Evolutionary conservation across 352 stramenopile species (phyloP).

Genomic region (Blastocystis hominis): DNA sequence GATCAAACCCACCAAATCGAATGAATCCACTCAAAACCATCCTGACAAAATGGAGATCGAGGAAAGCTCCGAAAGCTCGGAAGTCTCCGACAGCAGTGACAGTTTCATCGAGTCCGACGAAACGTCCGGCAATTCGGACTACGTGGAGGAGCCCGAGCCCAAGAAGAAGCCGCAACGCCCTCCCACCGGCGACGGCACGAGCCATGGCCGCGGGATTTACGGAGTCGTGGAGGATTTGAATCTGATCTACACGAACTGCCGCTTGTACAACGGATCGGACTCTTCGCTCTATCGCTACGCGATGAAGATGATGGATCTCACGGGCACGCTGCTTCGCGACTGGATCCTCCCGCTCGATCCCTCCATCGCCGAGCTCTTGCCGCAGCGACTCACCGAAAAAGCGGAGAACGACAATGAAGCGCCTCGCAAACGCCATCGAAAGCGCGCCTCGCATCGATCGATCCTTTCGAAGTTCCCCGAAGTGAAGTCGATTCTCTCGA

Average conservation of each 20-base stretch:
- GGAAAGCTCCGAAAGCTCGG: not conserved
- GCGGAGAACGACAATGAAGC: not conserved
- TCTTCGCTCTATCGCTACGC: conserved; percentile 64
- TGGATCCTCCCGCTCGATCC: conserved; percentile 30
- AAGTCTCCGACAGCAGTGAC: not conserved
- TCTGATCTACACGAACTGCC: conserved; percentile 74
- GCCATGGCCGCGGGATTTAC: conserved; percentile 66
- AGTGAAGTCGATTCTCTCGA: not conserved
- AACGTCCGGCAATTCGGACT: not conserved
- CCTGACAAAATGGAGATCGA: not conserved
- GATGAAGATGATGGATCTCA: conserved; percentile 27
- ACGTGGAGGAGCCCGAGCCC: too few species aligned
- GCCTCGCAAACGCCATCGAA: not conserved
- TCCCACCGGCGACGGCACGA: too few species aligned
- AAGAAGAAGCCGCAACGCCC: too few species aligned
- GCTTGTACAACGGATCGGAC: conserved; percentile 70
- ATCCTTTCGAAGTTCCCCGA: not conserved
- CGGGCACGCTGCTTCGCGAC: not conserved
- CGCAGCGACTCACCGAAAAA: not conserved
- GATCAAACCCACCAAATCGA: too few species aligned
- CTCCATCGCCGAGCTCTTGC: not conserved
- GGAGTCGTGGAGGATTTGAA: conserved; percentile 72
- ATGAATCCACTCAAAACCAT: not conserved
- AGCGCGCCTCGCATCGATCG: not conserved
- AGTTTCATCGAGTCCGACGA: not conserved